Evolutionary conservation across 257 asterid genomes (phyloP).

Genomic region (Haberlea rhodopensis): DNA sequence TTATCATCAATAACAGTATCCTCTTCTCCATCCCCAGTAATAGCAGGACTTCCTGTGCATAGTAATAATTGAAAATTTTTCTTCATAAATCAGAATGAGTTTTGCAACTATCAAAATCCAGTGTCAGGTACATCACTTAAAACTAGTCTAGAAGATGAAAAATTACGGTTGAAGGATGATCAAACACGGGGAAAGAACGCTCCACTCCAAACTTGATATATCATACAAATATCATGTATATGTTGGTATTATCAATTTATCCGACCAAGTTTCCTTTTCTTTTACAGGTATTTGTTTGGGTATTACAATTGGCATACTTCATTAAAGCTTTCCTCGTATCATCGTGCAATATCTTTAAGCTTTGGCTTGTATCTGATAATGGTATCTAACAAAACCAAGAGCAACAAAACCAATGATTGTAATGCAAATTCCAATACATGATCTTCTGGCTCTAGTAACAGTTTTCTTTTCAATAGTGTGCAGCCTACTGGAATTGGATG

Average conservation of each 20-base stretch:
- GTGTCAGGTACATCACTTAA: neutral
- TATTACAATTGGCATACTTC: neutral
- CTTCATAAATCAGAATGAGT: conserved; percentile 24
- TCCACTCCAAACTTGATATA: neutral
- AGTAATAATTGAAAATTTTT: conserved; percentile 15
- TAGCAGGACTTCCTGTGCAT: conserved; percentile 83
- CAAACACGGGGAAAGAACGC: neutral
- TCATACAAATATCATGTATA: neutral
- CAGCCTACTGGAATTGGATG: conserved; percentile 10
- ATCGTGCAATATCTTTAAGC: too few species aligned
- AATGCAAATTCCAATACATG: conserved; percentile 9
- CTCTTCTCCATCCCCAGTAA: conserved; percentile 73
- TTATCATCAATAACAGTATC: conserved; percentile 57
- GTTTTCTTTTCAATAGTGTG: too few species aligned
- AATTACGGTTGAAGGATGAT: neutral
- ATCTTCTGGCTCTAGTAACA: conserved; percentile 5
- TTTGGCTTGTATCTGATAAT: neutral
- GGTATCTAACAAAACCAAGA: neutral
- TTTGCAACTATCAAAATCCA: conserved; percentile 17
- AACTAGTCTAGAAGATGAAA: conserved; percentile 1
- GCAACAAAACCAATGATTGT: neutral
- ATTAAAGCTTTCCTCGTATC: neutral
- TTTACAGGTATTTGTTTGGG: too few species aligned
- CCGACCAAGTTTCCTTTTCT: neutral
- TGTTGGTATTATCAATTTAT: neutral